Evolutionary conservation across 495 filamentous ascomycete species (phyloP), one percentile per base, ranked within the genome.

Genomic region (Echria macrotheca): DNA sequence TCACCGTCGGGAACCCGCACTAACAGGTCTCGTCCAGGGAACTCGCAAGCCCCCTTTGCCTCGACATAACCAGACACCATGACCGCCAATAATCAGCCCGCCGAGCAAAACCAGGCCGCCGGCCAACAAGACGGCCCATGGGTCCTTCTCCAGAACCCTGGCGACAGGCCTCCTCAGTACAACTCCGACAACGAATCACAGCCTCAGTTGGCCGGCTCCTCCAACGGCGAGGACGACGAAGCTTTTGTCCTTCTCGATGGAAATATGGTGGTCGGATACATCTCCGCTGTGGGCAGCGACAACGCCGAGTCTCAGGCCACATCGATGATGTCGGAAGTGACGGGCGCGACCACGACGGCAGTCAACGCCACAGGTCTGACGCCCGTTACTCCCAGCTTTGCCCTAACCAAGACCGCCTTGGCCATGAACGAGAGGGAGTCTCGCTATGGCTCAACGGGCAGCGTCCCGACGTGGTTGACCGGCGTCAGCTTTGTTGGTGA

Each of bases 141-240:
- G 42, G 42, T 44, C 25, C 4, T 44, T 3, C 25, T 44, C 25
- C 14, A 31, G 11, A 22, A 40, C 24, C 21, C 33, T 7, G 12
- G 22, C 22, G 25, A 32, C 33, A 48, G 46, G 33, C 10, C 22
- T 11, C 35, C 35, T 38, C 45, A 40, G 35, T 40, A 39, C 33
- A 48, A 40, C 35, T 9, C 5, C 22, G 45, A 28, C 33, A 48
- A 48, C 45, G 14, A 38, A 24, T 39, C 33, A 14, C 35, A 24
- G n/a, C 5, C 33, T 3, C 33, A 48, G 23, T 14, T 38, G 1
- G 33, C 46, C 35, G 12, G 22, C 46, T 21, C 25, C 15, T 17
- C 22, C 7, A 17, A 22, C 9, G 44, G 7, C 44, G 22, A 12
- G 9, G 5, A 22, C 35, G 4, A n/a, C 19, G 12, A 8, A 14